Conservation (phyloP, 2,329 filamentous ascomycete genomes). For the Microdochium bolleyi region DNA sequence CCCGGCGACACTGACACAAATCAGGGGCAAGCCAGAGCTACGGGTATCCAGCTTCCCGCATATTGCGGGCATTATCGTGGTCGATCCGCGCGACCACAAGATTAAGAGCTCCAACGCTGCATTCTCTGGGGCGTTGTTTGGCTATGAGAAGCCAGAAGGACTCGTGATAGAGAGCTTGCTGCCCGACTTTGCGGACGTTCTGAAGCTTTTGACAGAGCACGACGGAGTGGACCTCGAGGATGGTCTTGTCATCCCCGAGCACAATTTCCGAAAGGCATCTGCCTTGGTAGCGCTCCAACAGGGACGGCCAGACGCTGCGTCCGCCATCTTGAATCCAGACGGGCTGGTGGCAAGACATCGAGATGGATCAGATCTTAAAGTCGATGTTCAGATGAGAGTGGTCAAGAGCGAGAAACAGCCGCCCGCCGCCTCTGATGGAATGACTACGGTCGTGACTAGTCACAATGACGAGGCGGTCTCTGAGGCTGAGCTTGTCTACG, state of each 20-base stretch:
- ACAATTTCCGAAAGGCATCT: slow-evolving; percentile 85
- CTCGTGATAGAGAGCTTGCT: slow-evolving; percentile 73
- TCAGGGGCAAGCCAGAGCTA: slow-evolving; percentile 62
- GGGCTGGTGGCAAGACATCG: slow-evolving; percentile 81
- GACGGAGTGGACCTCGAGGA: slow-evolving; percentile 78
- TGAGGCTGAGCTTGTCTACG: slow-evolving; percentile 77
- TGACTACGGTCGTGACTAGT: slow-evolving; percentile 17
- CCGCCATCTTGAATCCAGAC: slow-evolving; percentile 74
- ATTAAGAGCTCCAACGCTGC: slow-evolving; percentile 93
- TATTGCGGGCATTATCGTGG: slow-evolving; percentile 91
- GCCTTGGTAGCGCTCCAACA: slow-evolving; percentile 78
- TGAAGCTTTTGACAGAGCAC: slow-evolving; percentile 76
- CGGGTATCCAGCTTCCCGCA: slow-evolving; percentile 92
- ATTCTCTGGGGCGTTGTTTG: slow-evolving; percentile 88
- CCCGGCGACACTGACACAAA: slow-evolving; percentile 72
- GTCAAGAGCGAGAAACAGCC: slow-evolving; percentile 76
- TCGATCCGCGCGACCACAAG: slow-evolving; percentile 68
- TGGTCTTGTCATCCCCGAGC: slow-evolving; percentile 94
- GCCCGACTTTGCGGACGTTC: slow-evolving; percentile 77
- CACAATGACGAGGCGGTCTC: slow-evolving; percentile 36
- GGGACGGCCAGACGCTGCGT: slow-evolving; percentile 68
- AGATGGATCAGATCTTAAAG: slow-evolving; percentile 84
- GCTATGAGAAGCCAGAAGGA: slow-evolving; percentile 76
- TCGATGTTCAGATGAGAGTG: slow-evolving; percentile 94
- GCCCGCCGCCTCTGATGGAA: slow-evolving; percentile 15